Percentiles rank a stretch among this genome's conserved stretches.
phyloP scores from a whole-genome alignment of 305 asterid species.

The Fraxinus latifolia region DNA sequence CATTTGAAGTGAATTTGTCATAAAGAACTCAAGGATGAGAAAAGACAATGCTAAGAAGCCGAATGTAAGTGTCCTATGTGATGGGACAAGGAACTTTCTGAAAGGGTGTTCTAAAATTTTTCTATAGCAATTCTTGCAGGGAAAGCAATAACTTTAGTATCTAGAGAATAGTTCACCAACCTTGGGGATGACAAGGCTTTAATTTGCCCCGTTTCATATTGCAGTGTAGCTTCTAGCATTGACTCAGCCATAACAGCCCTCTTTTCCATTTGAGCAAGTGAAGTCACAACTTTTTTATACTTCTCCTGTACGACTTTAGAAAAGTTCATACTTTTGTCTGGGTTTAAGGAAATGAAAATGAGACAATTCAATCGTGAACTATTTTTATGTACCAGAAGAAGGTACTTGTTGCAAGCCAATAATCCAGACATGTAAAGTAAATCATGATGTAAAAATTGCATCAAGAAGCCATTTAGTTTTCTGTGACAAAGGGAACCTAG shows the following conservation, averaged over 20 bases:
- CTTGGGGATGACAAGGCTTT: constrained; percentile 73
- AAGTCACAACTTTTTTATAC: constrained; percentile 52
- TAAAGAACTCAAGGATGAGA: constrained; percentile 11
- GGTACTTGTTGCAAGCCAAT: background rate
- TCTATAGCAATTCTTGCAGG: background rate
- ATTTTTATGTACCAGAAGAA: constrained; percentile 1
- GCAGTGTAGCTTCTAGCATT: constrained; percentile 85
- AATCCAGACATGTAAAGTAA: background rate
- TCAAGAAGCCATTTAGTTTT: background rate
- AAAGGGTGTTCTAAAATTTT: constrained; percentile 7
- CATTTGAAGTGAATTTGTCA: constrained; percentile 11
- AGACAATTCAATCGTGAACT: constrained; percentile 4
- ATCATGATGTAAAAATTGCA: background rate
- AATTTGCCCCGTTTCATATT: constrained; percentile 77
- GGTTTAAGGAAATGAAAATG: background rate
- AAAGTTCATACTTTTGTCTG: background rate
- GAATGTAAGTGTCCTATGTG: background rate
- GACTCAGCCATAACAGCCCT: constrained; percentile 91
- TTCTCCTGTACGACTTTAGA: constrained; percentile 48
- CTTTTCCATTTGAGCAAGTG: constrained; percentile 65
- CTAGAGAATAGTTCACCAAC: constrained; percentile 27
- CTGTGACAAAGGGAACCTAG: background rate
- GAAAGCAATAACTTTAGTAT: background rate
- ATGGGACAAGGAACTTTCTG: constrained; percentile 4
- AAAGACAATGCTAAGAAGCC: background rate